Evolutionary conservation across 2,329 filamentous ascomycete genomes (phyloP).

Genomic region (Chaetomiaceae sp.): DNA sequence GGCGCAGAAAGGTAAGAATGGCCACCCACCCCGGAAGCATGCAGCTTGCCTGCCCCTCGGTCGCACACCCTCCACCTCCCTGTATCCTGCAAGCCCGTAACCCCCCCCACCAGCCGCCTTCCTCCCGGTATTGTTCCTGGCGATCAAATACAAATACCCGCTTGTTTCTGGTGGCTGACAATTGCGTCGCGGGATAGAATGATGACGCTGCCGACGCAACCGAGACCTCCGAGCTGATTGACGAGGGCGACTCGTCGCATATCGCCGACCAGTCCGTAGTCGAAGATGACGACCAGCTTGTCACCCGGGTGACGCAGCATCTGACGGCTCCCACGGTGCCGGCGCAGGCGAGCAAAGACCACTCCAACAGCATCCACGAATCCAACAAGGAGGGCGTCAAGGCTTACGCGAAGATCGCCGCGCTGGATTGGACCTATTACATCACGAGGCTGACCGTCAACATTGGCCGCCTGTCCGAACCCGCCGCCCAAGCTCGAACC

Average conservation of each 20-base stretch:
- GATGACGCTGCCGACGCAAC: constrained; percentile 38
- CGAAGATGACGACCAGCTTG: constrained; percentile 48
- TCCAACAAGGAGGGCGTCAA: constrained; percentile 57
- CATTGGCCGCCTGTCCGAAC: constrained; percentile 66
- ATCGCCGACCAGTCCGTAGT: constrained; percentile 38
- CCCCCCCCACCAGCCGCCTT: no score
- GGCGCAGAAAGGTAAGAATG: constrained; percentile 56
- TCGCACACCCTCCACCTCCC: constrained; percentile 2
- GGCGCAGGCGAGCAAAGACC: constrained; percentile 57
- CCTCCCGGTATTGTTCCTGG: neutral
- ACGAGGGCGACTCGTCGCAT: constrained; percentile 44
- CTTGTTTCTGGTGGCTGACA: constrained; percentile 21
- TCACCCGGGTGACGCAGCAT: constrained; percentile 51
- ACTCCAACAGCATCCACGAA: constrained; percentile 60
- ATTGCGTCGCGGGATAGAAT: constrained; percentile 25
- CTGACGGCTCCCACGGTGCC: constrained; percentile 37
- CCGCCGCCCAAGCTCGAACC: constrained; percentile 30
- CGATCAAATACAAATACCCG: neutral
- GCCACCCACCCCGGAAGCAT: no score
- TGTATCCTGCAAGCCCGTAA: no score
- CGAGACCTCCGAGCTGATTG: constrained; percentile 34
- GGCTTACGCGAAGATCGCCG: constrained; percentile 78
- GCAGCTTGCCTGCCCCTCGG: constrained; percentile 13
- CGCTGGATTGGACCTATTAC: constrained; percentile 80
- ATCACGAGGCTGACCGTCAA: constrained; percentile 70